These are phyloP conservation scores for Dryas octopetala DNA, from an alignment of 306 rosid genomes.

Conservation along the genomic window DNA sequence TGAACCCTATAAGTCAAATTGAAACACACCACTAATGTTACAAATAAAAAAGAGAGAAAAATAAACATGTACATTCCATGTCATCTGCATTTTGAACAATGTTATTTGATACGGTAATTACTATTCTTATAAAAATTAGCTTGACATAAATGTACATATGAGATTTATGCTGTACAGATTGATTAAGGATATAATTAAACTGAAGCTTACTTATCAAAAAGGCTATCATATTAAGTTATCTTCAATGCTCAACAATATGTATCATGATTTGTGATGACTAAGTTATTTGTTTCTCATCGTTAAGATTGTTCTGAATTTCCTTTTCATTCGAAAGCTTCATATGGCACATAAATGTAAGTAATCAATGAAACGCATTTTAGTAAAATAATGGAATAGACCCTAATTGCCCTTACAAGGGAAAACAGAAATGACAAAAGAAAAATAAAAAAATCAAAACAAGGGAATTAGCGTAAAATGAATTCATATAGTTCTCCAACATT, in stretches of 20 bases:
- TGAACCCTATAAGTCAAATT: neutral
- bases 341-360: neutral
- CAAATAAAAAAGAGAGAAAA: neutral
- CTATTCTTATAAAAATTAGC: neutral
- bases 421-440: neutral
- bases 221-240: neutral
- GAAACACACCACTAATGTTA: neutral
- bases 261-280: neutral
- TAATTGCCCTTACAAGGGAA: neutral
- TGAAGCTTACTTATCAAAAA: neutral
- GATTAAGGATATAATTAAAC: neutral
- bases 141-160: neutral
- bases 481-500: neutral
- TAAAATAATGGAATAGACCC: neutral
- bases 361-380: slow-evolving; percentile 1
- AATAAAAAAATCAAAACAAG: neutral
- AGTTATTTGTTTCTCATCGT: neutral
- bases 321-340: neutral
- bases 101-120: neutral
- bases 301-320: neutral
- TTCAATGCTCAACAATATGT: neutral
- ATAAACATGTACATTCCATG: neutral
- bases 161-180: neutral
- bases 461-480: neutral
- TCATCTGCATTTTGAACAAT: neutral